Base-by-base conservation (phyloP, 768 basidiomycete species). In the Terana coerulea region DNA sequence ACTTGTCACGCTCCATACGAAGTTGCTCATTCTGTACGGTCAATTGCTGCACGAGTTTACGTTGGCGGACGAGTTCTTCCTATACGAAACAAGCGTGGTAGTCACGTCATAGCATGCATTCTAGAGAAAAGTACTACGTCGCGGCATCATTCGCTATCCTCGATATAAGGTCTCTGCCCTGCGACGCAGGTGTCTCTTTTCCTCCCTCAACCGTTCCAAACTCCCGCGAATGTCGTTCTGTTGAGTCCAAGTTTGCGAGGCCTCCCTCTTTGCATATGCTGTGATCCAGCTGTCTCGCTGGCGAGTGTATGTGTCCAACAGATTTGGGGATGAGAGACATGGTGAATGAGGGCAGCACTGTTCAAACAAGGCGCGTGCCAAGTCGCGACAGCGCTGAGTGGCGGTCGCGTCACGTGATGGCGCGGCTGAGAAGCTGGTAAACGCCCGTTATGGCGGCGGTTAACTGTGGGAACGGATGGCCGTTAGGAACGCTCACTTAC, bases 111-210 rank as follows among this genome's bases (percentile, higher is more conserved):
- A 30, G 15, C 12, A n/a, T 7, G 17, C 3, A 22, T n/a, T n/a
- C n/a, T 9, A 39, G 14, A 42, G 29, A 41, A 36, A 24, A 15
- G n/a, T 14, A 44, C 3, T 17, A 78, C 85, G 59, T 73, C n/a
- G 98, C 97, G 61, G 97, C 97, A 69, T 98, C 97, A 67, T 95
- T 80, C 2, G 92, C 93, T 39, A 98, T 74, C 69, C 91, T 98
- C 31, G 84, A 81, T 14, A 99, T 76, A 30, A 99, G 75, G 57
- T 80, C 87, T 52, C 82, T 81, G 69, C 98, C 95, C 66, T 98
- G 92, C 12, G 81, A 69, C 5, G 86, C 88, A 28, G 94, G 75
- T n/a, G 78, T 72, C 46, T 98, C 93, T 71, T 91, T 95, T 98
- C 95, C 59, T 87, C 83, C 52, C 78, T 75, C 21, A 88, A 84